Conservation (phyloP, 2,329 filamentous ascomycete genomes). For the Diaporthe capsici region DNA sequence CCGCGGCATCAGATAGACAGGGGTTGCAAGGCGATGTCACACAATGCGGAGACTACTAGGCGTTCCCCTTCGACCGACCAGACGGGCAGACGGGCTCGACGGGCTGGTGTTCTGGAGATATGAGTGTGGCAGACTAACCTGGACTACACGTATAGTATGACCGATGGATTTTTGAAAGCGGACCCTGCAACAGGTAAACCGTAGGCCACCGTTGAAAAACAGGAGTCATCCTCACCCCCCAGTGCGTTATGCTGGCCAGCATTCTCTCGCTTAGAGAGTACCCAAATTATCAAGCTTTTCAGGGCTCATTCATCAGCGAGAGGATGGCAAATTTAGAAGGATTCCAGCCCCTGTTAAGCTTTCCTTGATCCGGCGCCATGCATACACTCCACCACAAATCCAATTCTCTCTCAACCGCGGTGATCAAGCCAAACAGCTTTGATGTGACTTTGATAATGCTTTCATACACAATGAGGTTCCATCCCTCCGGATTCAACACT, state of each 20-base stretch:
- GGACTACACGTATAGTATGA: not conserved
- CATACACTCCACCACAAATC: not conserved
- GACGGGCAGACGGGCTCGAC: not conserved
- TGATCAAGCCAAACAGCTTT: not conserved
- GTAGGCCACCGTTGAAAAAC: not conserved
- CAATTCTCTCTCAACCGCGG: not conserved
- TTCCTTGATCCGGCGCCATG: not conserved
- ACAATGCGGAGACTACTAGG: not conserved
- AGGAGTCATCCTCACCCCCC: not conserved
- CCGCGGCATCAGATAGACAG: slow-evolving; percentile 23
- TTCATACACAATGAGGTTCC: not conserved
- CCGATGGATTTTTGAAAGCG: not conserved
- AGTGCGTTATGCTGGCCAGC: not conserved
- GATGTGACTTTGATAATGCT: not conserved
- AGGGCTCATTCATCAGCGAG: not conserved
- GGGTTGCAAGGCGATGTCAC: slow-evolving; percentile 10
- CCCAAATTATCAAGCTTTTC: not conserved
- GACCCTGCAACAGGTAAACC: too few relatives aligned
- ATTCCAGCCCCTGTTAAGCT: not conserved
- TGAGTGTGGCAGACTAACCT: not conserved
- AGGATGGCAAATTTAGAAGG: not conserved
- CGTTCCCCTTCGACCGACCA: not conserved
- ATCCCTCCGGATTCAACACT: not conserved
- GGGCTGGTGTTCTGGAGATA: not conserved
- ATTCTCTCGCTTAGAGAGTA: not conserved